Evolutionary conservation across 2,329 filamentous ascomycete genomes (phyloP).

Genomic region (Penicillium sp.): DNA sequence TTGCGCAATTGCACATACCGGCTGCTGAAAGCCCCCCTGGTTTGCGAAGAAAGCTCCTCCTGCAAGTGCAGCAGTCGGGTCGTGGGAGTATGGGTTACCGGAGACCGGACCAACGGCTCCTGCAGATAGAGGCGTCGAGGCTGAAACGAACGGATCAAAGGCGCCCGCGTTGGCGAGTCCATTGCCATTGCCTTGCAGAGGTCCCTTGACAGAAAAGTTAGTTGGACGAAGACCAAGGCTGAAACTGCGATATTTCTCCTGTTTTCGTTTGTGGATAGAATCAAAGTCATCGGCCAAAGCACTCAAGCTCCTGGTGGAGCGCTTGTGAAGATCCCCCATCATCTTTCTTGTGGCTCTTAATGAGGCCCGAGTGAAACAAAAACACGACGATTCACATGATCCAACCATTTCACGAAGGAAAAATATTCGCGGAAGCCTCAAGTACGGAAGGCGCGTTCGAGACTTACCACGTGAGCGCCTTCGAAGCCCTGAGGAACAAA

Average conservation of each 20-base stretch:
- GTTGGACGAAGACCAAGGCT: slow-evolving; percentile 18
- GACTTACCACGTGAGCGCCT: slow-evolving; percentile 52
- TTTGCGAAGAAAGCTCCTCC: slow-evolving; percentile 68
- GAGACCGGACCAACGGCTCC: slow-evolving; percentile 51
- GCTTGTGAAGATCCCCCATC: slow-evolving; percentile 13
- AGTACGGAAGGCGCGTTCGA: slow-evolving; percentile 26
- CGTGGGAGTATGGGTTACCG: slow-evolving; percentile 78
- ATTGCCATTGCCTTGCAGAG: slow-evolving; percentile 54
- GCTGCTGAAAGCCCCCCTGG: slow-evolving; percentile 64
- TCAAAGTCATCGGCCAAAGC: slow-evolving; percentile 31
- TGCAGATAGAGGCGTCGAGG: slow-evolving; percentile 58
- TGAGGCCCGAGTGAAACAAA: neutral
- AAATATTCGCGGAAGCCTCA: neutral
- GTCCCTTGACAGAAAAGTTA: slow-evolving; percentile 33
- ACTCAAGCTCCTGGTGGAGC: slow-evolving; percentile 26
- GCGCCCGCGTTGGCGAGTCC: slow-evolving; percentile 54
- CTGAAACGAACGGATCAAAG: slow-evolving; percentile 69
- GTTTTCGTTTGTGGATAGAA: slow-evolving; percentile 11
- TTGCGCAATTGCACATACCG: slow-evolving; percentile 50
- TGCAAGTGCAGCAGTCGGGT: slow-evolving; percentile 58
- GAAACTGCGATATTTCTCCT: slow-evolving; percentile 14
- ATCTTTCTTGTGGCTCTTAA: neutral
- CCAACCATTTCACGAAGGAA: neutral
- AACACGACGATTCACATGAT: neutral
- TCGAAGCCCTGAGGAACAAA: slow-evolving; percentile 61